Percentiles rank a stretch among this genome's conserved stretches.
Conservation (phyloP, 148 eudicot genomes). For the Fagopyrum tataricum region DNA sequence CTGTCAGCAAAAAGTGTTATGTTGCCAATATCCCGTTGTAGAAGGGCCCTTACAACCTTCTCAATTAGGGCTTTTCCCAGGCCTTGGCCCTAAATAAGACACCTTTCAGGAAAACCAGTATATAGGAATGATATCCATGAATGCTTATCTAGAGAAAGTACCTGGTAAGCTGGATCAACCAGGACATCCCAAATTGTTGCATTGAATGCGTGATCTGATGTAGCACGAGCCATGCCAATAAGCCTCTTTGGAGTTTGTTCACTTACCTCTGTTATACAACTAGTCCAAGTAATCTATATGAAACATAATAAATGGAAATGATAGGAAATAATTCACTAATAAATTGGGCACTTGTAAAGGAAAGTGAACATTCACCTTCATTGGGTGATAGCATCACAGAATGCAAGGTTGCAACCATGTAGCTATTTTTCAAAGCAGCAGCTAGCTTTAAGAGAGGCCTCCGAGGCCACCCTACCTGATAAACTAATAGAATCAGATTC, state of each 20-base stretch:
- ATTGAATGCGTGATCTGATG: constrained; percentile 97
- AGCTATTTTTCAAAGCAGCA: constrained; percentile 85
- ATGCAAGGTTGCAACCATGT: constrained; percentile 90
- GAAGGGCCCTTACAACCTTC: constrained; percentile 84
- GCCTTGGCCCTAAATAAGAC: constrained; percentile 52
- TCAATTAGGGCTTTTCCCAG: constrained; percentile 95
- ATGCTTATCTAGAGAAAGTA: constrained; percentile 20
- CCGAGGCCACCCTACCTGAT: constrained; percentile 95
- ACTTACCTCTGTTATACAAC: constrained; percentile 73
- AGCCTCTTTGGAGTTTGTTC: constrained; percentile 48
- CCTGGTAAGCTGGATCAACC: constrained; percentile 97
- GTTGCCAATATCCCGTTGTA: constrained; percentile 92
- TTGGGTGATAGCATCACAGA: constrained; percentile 48
- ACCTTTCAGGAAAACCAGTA: not conserved
- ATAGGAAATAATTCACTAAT: not conserved
- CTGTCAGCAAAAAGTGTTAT: constrained; percentile 89
- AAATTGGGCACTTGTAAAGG: not conserved
- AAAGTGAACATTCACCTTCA: constrained; percentile 41
- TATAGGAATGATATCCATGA: not conserved
- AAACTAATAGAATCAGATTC: constrained; percentile 14
- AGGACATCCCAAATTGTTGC: constrained; percentile 99
- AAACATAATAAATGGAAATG: not conserved
- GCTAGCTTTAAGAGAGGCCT: constrained; percentile 90
- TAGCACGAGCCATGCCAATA: constrained; percentile 98
- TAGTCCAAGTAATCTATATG: constrained; percentile 31